These are phyloP conservation scores for Torulaspora globosa DNA, from an alignment of 1,139 yeast species.

Conservation along the genomic window DNA sequence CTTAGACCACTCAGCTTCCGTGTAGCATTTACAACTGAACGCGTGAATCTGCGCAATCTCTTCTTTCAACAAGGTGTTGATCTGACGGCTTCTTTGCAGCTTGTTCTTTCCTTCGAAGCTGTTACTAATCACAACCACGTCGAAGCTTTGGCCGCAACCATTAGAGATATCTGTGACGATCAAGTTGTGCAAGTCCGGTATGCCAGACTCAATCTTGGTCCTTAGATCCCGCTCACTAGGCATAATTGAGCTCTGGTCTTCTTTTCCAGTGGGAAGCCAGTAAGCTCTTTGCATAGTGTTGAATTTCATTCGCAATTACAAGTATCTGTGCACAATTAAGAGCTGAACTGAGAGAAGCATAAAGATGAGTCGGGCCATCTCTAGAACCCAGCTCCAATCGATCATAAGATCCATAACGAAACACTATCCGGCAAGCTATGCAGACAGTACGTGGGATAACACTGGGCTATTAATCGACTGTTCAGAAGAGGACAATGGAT, in stretches of 20 bases:
- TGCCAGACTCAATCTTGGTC: constrained; percentile 22
- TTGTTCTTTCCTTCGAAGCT: constrained; percentile 77
- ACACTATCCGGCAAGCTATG: constrained; percentile 66
- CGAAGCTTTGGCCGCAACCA: constrained; percentile 83
- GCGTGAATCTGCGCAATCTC: constrained; percentile 90
- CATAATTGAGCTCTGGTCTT: constrained; percentile 12
- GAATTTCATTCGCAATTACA: neutral
- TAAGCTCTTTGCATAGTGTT: neutral
- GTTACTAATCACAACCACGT: constrained; percentile 78
- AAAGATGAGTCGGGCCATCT: constrained; percentile 25
- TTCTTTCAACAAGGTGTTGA: constrained; percentile 70
- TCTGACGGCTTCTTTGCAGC: constrained; percentile 79
- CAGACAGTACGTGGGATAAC: constrained; percentile 90
- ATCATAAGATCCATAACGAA: constrained; percentile 58
- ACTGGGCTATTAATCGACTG: constrained; percentile 82
- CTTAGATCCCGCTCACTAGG: constrained; percentile 27
- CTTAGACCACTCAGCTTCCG: constrained; percentile 65
- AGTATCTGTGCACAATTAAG: neutral
- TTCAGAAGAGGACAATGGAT: constrained; percentile 21
- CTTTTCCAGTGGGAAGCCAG: neutral
- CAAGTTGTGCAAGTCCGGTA: constrained; percentile 34
- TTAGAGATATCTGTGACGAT: constrained; percentile 51
- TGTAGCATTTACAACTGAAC: constrained; percentile 83
- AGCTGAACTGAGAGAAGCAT: neutral
- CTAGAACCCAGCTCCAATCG: constrained; percentile 41